Conservation (phyloP, 352 stramenopile species). For the Pythium utonaiense region DNA sequence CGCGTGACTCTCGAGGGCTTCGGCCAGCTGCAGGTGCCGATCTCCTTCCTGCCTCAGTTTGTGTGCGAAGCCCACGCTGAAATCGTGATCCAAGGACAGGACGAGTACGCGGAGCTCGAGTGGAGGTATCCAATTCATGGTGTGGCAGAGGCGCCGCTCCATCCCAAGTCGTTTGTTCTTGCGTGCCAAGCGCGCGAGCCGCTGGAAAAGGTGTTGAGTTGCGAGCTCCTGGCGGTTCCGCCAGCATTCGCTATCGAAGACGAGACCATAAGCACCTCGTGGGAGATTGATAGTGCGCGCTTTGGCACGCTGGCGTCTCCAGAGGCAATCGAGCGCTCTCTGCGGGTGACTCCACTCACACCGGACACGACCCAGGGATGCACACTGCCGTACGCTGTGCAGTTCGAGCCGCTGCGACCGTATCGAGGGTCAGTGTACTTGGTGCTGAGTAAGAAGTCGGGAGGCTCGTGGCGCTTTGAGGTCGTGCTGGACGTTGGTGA, state of each 20-base stretch:
- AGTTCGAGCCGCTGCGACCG: conserved; percentile 85
- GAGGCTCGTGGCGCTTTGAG: conserved; percentile 86
- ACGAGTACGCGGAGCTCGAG: conserved; percentile 65
- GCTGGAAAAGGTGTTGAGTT: conserved; percentile 56
- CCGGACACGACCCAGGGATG: conserved; percentile 1
- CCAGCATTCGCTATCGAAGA: conserved; percentile 36
- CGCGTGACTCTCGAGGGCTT: conserved; percentile 84
- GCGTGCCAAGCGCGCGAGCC: conserved; percentile 66
- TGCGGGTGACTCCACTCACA: conserved; percentile 37
- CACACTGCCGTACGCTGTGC: conserved; percentile 47
- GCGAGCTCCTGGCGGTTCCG: conserved; percentile 54
- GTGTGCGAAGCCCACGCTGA: conserved; percentile 68
- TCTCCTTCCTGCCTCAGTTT: conserved; percentile 83
- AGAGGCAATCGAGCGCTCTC: conserved; percentile 44
- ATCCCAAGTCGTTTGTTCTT: conserved; percentile 54
- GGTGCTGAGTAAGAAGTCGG: conserved; percentile 73
- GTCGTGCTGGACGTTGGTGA: conserved; percentile 78
- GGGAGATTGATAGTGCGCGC: conserved; percentile 56
- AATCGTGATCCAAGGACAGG: conserved; percentile 62
- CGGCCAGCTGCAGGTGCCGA: conserved; percentile 82
- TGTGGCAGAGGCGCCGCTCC: conserved; percentile 60
- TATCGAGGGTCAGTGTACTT: conserved; percentile 77
- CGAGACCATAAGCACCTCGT: conserved; percentile 52
- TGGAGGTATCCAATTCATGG: conserved; percentile 77
- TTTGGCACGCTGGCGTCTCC: conserved; percentile 51